A percentile compares a stretch with the other conserved stretches of the same genome.
Evolutionary conservation across 371 early-diverging fungal genomes (phyloP).

Genomic region (Capniomyces stellatus): DNA sequence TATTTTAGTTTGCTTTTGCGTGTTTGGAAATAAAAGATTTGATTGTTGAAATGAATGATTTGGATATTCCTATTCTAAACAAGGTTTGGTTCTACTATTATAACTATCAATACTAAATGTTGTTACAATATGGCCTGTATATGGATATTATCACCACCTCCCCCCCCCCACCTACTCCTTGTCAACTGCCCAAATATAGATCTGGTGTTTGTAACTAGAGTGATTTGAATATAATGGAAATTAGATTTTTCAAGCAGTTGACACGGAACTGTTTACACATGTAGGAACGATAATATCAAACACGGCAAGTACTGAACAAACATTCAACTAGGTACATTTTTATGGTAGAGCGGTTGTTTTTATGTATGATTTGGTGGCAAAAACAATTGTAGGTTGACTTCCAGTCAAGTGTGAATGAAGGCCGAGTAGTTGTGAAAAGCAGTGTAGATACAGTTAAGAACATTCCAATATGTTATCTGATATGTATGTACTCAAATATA

Average conservation of each 20-base stretch:
- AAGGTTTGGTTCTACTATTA: neutral
- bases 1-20: constrained; percentile 1
- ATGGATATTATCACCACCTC: too few relatives aligned
- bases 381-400: constrained; percentile 1
- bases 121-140: too few relatives aligned
- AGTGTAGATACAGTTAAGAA: neutral
- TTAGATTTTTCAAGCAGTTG: too few relatives aligned
- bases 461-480: neutral
- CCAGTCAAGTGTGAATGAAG: constrained; percentile 1
- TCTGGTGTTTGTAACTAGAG: too few relatives aligned
- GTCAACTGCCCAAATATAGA: too few relatives aligned
- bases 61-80: neutral
- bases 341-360: too few relatives aligned
- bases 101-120: too few relatives aligned
- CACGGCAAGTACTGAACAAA: neutral
- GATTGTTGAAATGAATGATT: neutral
- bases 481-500: neutral
- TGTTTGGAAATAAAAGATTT: neutral
- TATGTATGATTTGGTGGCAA: too few relatives aligned
- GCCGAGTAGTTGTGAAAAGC: neutral
- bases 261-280: neutral
- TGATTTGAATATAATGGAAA: too few relatives aligned
- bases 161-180: too few relatives aligned
- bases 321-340: too few relatives aligned
- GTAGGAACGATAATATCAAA: neutral